Conservation (phyloP, 257 asterid genomes). For the Petrea volubilis region DNA sequence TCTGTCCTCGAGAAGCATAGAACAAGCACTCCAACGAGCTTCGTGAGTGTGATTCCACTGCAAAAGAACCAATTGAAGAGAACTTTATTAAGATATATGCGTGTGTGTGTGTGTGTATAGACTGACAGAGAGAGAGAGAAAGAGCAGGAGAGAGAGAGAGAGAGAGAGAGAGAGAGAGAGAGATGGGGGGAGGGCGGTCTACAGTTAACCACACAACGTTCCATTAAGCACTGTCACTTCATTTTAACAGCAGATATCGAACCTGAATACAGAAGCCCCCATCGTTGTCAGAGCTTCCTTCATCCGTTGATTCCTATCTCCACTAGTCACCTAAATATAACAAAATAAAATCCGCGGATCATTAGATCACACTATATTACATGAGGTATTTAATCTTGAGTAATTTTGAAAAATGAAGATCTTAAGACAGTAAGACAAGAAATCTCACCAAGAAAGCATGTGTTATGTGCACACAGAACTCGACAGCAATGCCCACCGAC, state of each 20-base stretch:
- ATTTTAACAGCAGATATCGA: neutral
- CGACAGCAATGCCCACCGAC: slow-evolving; percentile 98
- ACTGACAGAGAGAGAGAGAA: too few species aligned
- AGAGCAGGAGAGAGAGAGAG: too few species aligned
- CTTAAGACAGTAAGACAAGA: slow-evolving; percentile 3
- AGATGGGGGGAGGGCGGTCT: neutral
- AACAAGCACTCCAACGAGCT: slow-evolving; percentile 97
- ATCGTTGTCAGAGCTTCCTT: slow-evolving; percentile 84
- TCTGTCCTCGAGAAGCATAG: slow-evolving; percentile 87
- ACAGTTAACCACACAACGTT: too few species aligned
- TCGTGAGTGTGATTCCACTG: slow-evolving; percentile 98
- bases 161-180: too few species aligned
- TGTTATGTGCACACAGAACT: slow-evolving; percentile 93
- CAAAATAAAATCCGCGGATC: slow-evolving; percentile 7
- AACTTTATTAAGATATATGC: slow-evolving; percentile 1
- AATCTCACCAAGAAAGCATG: slow-evolving; percentile 95
- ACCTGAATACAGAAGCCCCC: slow-evolving; percentile 99
- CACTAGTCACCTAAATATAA: slow-evolving; percentile 68
- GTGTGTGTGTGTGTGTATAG: too few species aligned
- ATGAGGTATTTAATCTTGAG: neutral
- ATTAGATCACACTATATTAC: neutral
- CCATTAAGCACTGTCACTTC: neutral
- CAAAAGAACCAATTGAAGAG: slow-evolving; percentile 17
- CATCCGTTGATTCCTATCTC: slow-evolving; percentile 94
- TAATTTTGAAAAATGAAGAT: neutral